Conservation (phyloP, 805 yeast genomes). For the Candida coquimbonensis region DNA sequence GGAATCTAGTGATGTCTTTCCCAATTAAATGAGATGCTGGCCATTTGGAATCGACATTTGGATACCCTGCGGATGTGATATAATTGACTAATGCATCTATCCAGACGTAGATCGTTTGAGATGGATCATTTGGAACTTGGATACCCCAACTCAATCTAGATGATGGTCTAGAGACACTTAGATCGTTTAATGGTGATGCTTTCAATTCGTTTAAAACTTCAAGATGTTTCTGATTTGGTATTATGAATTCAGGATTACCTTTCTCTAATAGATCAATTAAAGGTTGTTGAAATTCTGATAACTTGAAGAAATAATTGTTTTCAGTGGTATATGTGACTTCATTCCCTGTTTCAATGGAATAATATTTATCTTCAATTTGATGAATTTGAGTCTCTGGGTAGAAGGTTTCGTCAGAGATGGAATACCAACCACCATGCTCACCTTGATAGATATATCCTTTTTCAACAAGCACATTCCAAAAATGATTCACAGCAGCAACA, state of each 20-base stretch:
- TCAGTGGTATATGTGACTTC: conserved; percentile 74
- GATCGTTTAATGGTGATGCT: conserved; percentile 44
- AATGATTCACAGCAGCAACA: conserved; percentile 46
- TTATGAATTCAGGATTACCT: conserved; percentile 51
- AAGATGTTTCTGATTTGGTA: conserved; percentile 51
- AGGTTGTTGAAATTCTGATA: conserved; percentile 50
- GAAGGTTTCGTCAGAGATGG: conserved; percentile 89
- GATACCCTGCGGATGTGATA: conserved; percentile 63
- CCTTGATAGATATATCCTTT: conserved; percentile 76
- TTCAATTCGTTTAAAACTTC: conserved; percentile 55
- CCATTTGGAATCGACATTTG: conserved; percentile 25
- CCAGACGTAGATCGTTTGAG: conserved; percentile 92
- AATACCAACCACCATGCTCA: conserved; percentile 89
- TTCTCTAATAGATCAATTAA: conserved; percentile 42
- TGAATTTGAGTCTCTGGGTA: conserved; percentile 74
- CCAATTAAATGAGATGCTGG: conserved; percentile 70
- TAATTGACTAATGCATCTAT: conserved; percentile 90
- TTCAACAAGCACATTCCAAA: conserved; percentile 60
- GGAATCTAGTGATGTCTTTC: conserved; percentile 85
- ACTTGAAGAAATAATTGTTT: conserved; percentile 77
- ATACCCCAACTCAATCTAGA: conserved; percentile 84
- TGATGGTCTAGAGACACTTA: conserved; percentile 83
- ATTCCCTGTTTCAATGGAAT: conserved; percentile 64
- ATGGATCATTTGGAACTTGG: conserved; percentile 69
- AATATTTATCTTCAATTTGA: conserved; percentile 28